Percentiles rank a stretch among this genome's conserved stretches.
These are phyloP conservation scores for Zymoseptoria pseudotritici DNA, from an alignment of 2,329 filamentous ascomycete genomes.

Conservation along the genomic window DNA sequence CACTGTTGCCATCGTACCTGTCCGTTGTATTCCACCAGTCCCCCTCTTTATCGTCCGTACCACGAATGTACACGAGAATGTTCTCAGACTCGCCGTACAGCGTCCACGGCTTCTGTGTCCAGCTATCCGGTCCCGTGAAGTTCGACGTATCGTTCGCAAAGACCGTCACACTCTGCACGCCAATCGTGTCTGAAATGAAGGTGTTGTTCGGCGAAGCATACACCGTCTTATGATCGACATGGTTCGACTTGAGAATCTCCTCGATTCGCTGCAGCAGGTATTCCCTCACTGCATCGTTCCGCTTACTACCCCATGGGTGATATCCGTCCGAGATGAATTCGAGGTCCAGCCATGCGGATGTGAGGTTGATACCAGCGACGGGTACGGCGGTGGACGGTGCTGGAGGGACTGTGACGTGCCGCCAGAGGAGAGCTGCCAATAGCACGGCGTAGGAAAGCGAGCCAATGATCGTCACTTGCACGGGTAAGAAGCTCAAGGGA, in stretches of 20 bases:
- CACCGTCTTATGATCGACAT: conserved; percentile 35
- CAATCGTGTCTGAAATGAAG: conserved; percentile 14
- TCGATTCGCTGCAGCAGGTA: conserved; percentile 68
- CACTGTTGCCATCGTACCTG: conserved; percentile 47
- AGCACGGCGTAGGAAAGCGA: conserved; percentile 70
- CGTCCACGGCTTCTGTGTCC: conserved; percentile 19
- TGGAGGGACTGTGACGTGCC: conserved; percentile 66
- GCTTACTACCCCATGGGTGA: conserved; percentile 58
- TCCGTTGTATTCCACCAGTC: conserved; percentile 59
- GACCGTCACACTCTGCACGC: conserved; percentile 43
- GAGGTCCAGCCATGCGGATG: conserved; percentile 80
- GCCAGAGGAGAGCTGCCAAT: conserved; percentile 62
- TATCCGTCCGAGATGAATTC: conserved; percentile 65
- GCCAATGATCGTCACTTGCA: conserved; percentile 74
- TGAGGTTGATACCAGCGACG: conserved; percentile 64
- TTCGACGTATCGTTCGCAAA: conserved; percentile 78
- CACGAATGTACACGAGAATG: conserved; percentile 83
- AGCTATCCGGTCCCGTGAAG: conserved; percentile 49
- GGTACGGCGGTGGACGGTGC: conserved; percentile 53
- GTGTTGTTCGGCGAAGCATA: conserved; percentile 29
- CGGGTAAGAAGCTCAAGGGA: conserved; percentile 66
- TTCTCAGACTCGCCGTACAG: conserved; percentile 92
- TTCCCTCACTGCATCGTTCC: conserved; percentile 71
- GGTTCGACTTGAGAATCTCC: conserved; percentile 59
- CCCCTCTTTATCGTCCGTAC: conserved; percentile 61